phyloP scores from a whole-genome alignment of 1,284 basidiomycete genomes.

The Phaffia rhodozyma region DNA sequence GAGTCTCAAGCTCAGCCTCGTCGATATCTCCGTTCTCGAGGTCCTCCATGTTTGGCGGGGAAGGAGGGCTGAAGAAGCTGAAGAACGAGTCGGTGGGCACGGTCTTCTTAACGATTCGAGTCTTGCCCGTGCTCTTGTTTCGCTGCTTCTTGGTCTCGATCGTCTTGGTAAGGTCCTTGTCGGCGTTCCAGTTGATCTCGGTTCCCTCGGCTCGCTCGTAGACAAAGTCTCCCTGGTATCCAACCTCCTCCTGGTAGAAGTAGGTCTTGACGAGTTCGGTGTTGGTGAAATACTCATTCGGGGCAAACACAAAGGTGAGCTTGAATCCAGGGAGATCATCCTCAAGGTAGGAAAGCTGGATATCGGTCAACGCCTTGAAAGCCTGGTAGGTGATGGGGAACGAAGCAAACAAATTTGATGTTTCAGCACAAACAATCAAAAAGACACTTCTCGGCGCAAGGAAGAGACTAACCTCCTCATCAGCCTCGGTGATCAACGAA shows the following conservation, averaged over 20 bases:
- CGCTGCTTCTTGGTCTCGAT: constrained; percentile 98
- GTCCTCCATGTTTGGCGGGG: constrained; percentile 55
- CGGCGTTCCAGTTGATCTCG: constrained; percentile 93
- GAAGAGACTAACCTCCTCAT: constrained; percentile 48
- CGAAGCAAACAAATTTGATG: neutral
- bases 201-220: constrained; percentile 87
- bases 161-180: constrained; percentile 93
- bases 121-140: constrained; percentile 95
- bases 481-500: constrained; percentile 86
- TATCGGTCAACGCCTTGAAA: constrained; percentile 53
- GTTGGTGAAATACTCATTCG: constrained; percentile 85
- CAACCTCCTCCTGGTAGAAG: constrained; percentile 70
- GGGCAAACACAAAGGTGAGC: constrained; percentile 66
- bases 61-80: constrained; percentile 91
- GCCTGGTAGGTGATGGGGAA: constrained; percentile 26
- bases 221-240: constrained; percentile 83
- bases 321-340: constrained; percentile 70
- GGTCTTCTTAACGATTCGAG: constrained; percentile 79
- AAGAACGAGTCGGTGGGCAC: constrained; percentile 86
- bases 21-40: constrained; percentile 64
- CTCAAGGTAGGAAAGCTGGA: constrained; percentile 54
- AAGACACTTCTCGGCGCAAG: constrained; percentile 22
- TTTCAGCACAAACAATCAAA: neutral
- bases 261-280: constrained; percentile 81
- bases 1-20: constrained; percentile 74